A percentile compares a stretch with the other conserved stretches of the same genome.
Conservation (phyloP, 768 basidiomycete species). For the Rhizopogon salebrosus region DNA sequence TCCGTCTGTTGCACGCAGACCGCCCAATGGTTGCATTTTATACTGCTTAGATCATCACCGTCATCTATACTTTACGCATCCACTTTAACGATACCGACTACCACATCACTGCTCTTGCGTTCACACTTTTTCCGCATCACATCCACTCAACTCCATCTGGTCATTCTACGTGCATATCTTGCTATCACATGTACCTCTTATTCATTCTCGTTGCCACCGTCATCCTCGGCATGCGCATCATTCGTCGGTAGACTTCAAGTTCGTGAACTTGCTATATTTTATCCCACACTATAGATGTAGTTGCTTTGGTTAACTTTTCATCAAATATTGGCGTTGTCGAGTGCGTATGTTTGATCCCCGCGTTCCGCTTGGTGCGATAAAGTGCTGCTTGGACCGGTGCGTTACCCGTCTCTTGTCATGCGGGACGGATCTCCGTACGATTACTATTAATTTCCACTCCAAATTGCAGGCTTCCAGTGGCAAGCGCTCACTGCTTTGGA, state of each 20-base stretch:
- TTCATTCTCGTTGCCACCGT: conserved; percentile 7
- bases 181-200: conserved; percentile 25
- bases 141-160: conserved; percentile 11
- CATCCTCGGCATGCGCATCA: conserved; percentile 1
- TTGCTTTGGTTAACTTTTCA: conserved; percentile 11
- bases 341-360: background rate
- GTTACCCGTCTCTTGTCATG: background rate
- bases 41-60: conserved; percentile 12
- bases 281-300: conserved; percentile 23
- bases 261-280: conserved; percentile 8
- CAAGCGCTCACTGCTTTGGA: background rate
- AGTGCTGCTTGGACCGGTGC: background rate
- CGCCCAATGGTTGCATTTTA: conserved; percentile 13
- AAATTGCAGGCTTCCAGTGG: background rate
- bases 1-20: conserved; percentile 6
- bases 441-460: background rate
- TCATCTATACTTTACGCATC: conserved; percentile 23
- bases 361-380: background rate
- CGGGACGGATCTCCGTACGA: conserved; percentile 1
- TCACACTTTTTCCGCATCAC: conserved; percentile 8
- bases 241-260: background rate
- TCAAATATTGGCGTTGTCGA: background rate
- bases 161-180: conserved; percentile 24
- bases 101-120: conserved; percentile 6
- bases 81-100: conserved; percentile 24